These are phyloP conservation scores for Cronartium quercuum DNA, from an alignment of 1,284 basidiomycete genomes.

Conservation along the genomic window DNA sequence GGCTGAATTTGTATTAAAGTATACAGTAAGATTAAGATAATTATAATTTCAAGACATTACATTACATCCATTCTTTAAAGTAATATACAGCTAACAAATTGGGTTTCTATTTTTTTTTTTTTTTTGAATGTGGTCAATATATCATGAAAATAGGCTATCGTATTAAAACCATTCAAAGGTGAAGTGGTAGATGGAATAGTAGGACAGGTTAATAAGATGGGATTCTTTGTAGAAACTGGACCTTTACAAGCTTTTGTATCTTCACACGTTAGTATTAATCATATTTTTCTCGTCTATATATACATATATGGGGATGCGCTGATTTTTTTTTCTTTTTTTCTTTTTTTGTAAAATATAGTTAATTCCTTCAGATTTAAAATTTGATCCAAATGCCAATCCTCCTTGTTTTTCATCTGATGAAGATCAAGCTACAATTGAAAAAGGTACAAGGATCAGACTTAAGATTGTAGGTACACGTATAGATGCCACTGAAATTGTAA, in stretches of 20 bases:
- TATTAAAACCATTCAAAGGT: conserved; percentile 97
- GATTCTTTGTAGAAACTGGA: conserved; percentile 93
- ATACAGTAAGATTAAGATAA: conserved; percentile 50
- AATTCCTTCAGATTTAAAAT: conserved; percentile 84
- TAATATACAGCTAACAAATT: no score
- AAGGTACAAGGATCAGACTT: conserved; percentile 81
- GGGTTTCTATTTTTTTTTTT: not conserved
- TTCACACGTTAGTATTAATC: conserved; percentile 76
- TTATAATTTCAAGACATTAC: not conserved
- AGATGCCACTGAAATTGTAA: conserved; percentile 91
- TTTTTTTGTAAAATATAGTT: conserved; percentile 60
- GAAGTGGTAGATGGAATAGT: conserved; percentile 97
- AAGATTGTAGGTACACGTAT: conserved; percentile 96
- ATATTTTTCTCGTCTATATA: no score
- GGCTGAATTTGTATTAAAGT: conserved; percentile 83
- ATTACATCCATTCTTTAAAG: no score
- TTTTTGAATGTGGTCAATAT: not conserved
- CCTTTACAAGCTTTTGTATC: conserved; percentile 88
- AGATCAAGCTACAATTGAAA: conserved; percentile 88
- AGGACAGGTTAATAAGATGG: conserved; percentile 97
- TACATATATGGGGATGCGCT: no score
- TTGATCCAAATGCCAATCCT: conserved; percentile 86
- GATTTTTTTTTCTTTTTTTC: conserved; percentile 38
- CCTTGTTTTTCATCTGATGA: conserved; percentile 66
- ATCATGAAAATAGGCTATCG: conserved; percentile 61